These are phyloP conservation scores for Puccinia sorghi DNA, from an alignment of 1,284 basidiomycete genomes.

Conservation along the genomic window DNA sequence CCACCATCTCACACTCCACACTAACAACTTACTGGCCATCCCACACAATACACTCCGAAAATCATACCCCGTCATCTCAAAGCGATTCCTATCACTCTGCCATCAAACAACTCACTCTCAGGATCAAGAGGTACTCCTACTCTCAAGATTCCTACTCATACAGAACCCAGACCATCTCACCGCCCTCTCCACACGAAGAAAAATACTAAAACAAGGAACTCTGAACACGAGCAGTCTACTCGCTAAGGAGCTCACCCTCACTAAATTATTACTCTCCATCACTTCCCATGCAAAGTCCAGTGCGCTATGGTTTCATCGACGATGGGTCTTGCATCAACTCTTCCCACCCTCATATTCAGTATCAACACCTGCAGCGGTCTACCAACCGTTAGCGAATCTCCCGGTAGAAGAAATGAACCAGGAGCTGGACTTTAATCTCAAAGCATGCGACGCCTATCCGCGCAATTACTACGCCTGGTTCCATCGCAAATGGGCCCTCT, in stretches of 20 bases:
- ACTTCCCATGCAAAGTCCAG: constrained; percentile 26
- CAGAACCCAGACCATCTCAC: constrained; percentile 44
- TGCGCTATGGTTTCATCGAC: constrained; percentile 32
- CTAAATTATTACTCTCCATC: constrained; percentile 16
- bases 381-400: not conserved
- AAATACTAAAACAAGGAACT: not conserved
- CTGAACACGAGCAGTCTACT: not conserved
- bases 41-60: constrained; percentile 5
- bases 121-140: not conserved
- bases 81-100: not conserved
- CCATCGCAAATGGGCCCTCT: constrained; percentile 35
- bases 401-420: not conserved
- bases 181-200: constrained; percentile 20
- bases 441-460: constrained; percentile 17
- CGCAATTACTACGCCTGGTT: constrained; percentile 40
- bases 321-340: constrained; percentile 24
- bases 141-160: constrained; percentile 26
- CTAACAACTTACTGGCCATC: constrained; percentile 13
- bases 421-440: constrained; percentile 27
- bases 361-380: not conserved
- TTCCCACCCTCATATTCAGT: not conserved
- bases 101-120: not conserved
- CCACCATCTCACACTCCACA: not conserved
- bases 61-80: not conserved
- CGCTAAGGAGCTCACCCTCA: not conserved